Percentiles rank a stretch among this genome's conserved stretches.
These are phyloP conservation scores for Cystofilobasidium bisporidii DNA, from an alignment of 768 basidiomycete genomes.

Conservation along the genomic window DNA sequence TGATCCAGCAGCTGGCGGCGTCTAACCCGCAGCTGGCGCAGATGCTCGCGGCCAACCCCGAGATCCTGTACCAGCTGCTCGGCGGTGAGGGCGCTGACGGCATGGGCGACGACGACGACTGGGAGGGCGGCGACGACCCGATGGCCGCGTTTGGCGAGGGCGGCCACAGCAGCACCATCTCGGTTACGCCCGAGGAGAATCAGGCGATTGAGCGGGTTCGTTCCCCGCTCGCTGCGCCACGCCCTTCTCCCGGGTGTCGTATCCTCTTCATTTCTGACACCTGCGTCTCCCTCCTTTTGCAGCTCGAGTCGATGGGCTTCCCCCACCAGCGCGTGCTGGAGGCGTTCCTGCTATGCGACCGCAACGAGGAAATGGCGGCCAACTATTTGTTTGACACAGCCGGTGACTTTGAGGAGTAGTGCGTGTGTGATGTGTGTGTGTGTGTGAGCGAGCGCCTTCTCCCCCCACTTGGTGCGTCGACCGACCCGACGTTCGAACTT, in stretches of 20 bases:
- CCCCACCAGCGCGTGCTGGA: conserved; percentile 67
- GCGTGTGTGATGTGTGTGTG: no score
- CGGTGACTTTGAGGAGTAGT: background rate
- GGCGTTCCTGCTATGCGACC: conserved; percentile 78
- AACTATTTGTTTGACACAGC: conserved; percentile 72
- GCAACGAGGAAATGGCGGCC: conserved; percentile 92
- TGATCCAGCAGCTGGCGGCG: conserved; percentile 70
- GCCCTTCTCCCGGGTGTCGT: background rate
- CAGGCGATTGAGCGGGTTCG: conserved; percentile 81
- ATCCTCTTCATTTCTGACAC: background rate
- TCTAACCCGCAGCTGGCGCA: conserved; percentile 68
- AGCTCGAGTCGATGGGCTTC: conserved; percentile 86
- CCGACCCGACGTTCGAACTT: no score
- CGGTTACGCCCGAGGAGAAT: conserved; percentile 74
- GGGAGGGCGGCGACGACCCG: conserved; percentile 39
- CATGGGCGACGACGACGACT: conserved; percentile 33
- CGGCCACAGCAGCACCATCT: conserved; percentile 51
- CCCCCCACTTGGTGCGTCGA: no score
- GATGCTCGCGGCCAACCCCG: conserved; percentile 49
- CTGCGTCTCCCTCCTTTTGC: conserved; percentile 4
- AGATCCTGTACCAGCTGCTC: conserved; percentile 56
- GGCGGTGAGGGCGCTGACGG: conserved; percentile 42
- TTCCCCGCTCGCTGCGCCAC: conserved; percentile 19
- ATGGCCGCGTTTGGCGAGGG: conserved; percentile 32
- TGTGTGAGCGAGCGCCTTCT: no score